Conservation (phyloP, 345 rosid genomes). For the Nasturtium officinale region DNA sequence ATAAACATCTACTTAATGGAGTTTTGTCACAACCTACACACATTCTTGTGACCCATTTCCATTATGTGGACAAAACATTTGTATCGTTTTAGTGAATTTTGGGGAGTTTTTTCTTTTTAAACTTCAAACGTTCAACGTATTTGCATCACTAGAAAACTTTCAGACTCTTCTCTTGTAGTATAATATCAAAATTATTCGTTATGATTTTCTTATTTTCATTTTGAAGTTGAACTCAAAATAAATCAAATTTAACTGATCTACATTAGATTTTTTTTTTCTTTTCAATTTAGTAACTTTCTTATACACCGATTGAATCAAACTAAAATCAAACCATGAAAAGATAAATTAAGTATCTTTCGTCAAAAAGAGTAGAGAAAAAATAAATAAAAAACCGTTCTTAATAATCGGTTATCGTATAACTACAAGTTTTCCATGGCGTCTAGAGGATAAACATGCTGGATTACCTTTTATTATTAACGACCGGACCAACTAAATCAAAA, state of each 20-base stretch:
- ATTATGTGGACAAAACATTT: conserved; percentile 4
- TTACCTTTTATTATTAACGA: conserved; percentile 17
- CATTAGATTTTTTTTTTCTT: too few relatives aligned
- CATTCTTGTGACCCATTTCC: conserved; percentile 30
- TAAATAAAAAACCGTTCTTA: background rate
- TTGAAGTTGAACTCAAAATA: too few relatives aligned
- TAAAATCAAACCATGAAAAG: background rate
- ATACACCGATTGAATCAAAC: too few relatives aligned
- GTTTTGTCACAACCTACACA: conserved; percentile 24
- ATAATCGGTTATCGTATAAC: background rate
- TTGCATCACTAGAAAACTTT: conserved; percentile 15
- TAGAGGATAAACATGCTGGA: background rate
- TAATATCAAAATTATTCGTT: too few relatives aligned
- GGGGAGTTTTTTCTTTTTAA: background rate
- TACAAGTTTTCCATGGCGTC: background rate
- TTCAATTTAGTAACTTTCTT: too few relatives aligned
- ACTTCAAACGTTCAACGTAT: conserved; percentile 9
- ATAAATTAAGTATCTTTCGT: background rate
- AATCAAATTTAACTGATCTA: too few relatives aligned
- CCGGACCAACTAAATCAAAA: background rate
- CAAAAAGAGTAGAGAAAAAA: background rate
- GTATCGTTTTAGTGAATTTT: background rate
- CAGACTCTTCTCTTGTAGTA: too few relatives aligned
- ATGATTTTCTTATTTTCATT: background rate
- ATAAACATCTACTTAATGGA: background rate